Evolutionary conservation across 1,284 basidiomycete species (phyloP).

Genomic region (Omphalotus olearius): DNA sequence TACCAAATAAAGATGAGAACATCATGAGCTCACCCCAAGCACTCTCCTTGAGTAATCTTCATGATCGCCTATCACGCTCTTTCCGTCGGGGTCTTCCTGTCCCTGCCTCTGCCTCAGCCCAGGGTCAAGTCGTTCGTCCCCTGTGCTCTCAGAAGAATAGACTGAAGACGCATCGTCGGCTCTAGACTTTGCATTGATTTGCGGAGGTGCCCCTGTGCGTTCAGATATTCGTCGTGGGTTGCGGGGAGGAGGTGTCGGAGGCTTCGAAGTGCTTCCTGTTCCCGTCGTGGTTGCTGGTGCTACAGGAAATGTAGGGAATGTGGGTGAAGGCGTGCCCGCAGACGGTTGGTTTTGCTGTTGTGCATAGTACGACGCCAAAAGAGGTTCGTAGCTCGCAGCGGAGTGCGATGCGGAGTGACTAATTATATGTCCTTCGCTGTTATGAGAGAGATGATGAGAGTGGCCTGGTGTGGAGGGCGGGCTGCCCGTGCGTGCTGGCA

Average conservation of each 20-base stretch:
- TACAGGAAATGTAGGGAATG: neutral
- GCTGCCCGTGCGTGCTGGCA: conserved; percentile 28
- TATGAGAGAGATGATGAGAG: conserved; percentile 38
- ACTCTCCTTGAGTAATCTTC: conserved; percentile 11
- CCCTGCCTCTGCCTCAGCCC: conserved; percentile 28
- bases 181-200: conserved; percentile 7
- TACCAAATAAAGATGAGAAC: too few species aligned
- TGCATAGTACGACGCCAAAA: conserved; percentile 43
- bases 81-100: neutral
- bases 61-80: conserved; percentile 9
- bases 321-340: neutral
- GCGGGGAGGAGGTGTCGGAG: conserved; percentile 39
- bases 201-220: conserved; percentile 15
- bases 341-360: conserved; percentile 17
- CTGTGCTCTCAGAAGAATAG: conserved; percentile 30
- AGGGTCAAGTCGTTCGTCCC: conserved; percentile 42
- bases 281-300: conserved; percentile 18
- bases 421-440: conserved; percentile 28
- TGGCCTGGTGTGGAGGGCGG: conserved; percentile 34
- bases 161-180: conserved; percentile 25
- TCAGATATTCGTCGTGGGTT: conserved; percentile 34
- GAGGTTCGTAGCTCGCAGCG: conserved; percentile 60
- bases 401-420: conserved; percentile 48
- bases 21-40: conserved; percentile 40
- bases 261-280: conserved; percentile 16